These are phyloP conservation scores for Vitis rotundifolia DNA, from an alignment of 164 flowering plant genomes.

Conservation along the genomic window DNA sequence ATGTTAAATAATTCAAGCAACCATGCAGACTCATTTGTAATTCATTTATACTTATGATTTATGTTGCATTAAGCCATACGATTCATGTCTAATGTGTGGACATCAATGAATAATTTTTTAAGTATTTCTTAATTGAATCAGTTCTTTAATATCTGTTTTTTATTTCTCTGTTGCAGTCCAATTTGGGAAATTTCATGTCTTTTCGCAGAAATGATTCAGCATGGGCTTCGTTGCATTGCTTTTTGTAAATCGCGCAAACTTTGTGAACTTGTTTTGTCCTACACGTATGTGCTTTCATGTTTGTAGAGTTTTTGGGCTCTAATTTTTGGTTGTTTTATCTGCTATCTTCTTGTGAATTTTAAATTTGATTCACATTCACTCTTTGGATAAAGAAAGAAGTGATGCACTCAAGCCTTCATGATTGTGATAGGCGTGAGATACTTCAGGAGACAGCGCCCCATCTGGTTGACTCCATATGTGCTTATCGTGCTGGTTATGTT, in stretches of 20 bases:
- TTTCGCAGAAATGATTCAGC: slow-evolving; percentile 97
- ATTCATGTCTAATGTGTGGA: not conserved
- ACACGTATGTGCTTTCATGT: slow-evolving; percentile 60
- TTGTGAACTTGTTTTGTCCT: slow-evolving; percentile 83
- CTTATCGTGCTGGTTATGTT: slow-evolving; percentile 87
- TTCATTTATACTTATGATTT: no score
- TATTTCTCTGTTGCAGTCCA: slow-evolving; percentile 58
- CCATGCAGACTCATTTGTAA: not conserved
- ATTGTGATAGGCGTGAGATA: slow-evolving; percentile 69
- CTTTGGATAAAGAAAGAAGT: not conserved
- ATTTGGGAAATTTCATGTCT: slow-evolving; percentile 72
- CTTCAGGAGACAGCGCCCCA: slow-evolving; percentile 77
- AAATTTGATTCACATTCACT: not conserved
- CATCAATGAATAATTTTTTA: not conserved
- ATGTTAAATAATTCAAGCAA: not conserved
- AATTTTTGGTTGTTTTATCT: not conserved
- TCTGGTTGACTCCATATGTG: slow-evolving; percentile 61
- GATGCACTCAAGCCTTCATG: slow-evolving; percentile 1
- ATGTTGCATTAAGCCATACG: not conserved
- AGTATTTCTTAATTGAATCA: not conserved
- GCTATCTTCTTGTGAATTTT: not conserved
- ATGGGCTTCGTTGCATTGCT: slow-evolving; percentile 92
- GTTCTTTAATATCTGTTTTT: not conserved
- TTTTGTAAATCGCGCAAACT: slow-evolving; percentile 96
- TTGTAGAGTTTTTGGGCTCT: not conserved